Evolutionary conservation across 495 filamentous ascomycete species (phyloP).

Genomic region (Hyaloscypha hepaticicola): DNA sequence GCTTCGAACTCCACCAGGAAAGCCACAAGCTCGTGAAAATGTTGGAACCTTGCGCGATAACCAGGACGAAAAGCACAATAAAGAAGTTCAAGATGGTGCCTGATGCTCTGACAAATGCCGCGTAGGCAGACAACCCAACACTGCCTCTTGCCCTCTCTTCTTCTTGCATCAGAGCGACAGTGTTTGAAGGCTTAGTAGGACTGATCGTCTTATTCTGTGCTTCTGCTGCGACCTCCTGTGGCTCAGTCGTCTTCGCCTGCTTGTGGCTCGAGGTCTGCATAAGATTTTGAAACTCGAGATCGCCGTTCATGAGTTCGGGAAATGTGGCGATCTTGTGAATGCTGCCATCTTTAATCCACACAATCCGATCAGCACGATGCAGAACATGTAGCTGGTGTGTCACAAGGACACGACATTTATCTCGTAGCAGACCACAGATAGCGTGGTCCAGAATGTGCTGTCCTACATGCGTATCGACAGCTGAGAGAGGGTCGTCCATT

Average conservation of each 20-base stretch:
- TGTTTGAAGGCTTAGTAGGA: not conserved
- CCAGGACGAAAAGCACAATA: constrained; percentile 38
- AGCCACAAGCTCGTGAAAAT: constrained; percentile 89
- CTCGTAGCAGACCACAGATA: constrained; percentile 80
- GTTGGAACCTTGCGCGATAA: constrained; percentile 72
- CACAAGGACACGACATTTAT: constrained; percentile 85
- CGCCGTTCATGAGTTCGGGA: constrained; percentile 74
- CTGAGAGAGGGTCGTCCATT: constrained; percentile 77
- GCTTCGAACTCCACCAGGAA: constrained; percentile 71
- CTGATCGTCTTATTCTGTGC: not conserved
- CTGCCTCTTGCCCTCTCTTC: constrained; percentile 1
- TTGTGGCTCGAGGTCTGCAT: constrained; percentile 81
- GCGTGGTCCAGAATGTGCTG: constrained; percentile 92
- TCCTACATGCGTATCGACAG: constrained; percentile 82
- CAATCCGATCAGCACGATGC: constrained; percentile 79
- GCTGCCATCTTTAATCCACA: constrained; percentile 81
- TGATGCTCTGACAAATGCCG: not conserved
- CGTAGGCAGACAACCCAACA: constrained; percentile 2
- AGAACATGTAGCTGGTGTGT: constrained; percentile 93
- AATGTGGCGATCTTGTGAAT: constrained; percentile 82
- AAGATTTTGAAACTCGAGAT: constrained; percentile 68
- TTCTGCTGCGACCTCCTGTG: constrained; percentile 31
- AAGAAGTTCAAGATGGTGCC: constrained; percentile 5
- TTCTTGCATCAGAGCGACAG: constrained; percentile 28
- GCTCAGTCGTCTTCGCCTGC: constrained; percentile 43